Evolutionary conservation across 164 flowering plant genomes (phyloP).

Genomic region (Chloranthus sessilifolius): DNA sequence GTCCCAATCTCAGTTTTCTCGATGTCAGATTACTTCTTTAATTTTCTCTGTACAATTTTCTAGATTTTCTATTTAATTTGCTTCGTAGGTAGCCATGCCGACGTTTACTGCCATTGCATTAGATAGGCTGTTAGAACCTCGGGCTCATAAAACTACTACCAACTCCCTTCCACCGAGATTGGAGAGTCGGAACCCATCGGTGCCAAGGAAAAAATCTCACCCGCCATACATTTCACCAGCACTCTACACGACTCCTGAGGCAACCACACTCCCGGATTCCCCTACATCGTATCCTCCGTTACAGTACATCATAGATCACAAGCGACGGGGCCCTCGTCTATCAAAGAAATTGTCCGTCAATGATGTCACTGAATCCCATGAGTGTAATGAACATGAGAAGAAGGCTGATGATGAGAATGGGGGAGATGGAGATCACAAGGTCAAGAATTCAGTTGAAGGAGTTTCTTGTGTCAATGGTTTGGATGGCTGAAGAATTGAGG

Average conservation of each 20-base stretch:
- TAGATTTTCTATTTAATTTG: too few relatives aligned
- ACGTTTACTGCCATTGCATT: conserved; percentile 65
- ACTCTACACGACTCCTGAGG: conserved; percentile 67
- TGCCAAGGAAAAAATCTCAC: conserved; percentile 20
- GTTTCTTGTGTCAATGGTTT: conserved; percentile 22
- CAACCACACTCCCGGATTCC: conserved; percentile 79
- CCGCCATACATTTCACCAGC: conserved; percentile 52
- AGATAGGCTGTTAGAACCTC: conserved; percentile 69
- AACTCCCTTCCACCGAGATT: conserved; percentile 6
- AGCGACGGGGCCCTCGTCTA: conserved; percentile 42
- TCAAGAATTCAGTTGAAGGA: conserved; percentile 10
- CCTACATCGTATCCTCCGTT: conserved; percentile 81
- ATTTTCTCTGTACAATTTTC: too few relatives aligned
- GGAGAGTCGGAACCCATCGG: conserved; percentile 10
- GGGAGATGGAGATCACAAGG: conserved; percentile 4
- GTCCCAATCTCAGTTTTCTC: too few relatives aligned
- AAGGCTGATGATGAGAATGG: neutral
- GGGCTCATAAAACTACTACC: conserved; percentile 23
- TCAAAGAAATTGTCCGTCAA: conserved; percentile 9
- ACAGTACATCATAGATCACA: conserved; percentile 72
- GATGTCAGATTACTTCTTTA: too few relatives aligned
- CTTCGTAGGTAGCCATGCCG: too few relatives aligned
- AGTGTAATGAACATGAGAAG: conserved; percentile 21
- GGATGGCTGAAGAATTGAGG: conserved; percentile 11
- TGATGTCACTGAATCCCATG: conserved; percentile 25